These are phyloP conservation scores for Hericium rajendrae DNA, from an alignment of 768 basidiomycete genomes.

Conservation along the genomic window DNA sequence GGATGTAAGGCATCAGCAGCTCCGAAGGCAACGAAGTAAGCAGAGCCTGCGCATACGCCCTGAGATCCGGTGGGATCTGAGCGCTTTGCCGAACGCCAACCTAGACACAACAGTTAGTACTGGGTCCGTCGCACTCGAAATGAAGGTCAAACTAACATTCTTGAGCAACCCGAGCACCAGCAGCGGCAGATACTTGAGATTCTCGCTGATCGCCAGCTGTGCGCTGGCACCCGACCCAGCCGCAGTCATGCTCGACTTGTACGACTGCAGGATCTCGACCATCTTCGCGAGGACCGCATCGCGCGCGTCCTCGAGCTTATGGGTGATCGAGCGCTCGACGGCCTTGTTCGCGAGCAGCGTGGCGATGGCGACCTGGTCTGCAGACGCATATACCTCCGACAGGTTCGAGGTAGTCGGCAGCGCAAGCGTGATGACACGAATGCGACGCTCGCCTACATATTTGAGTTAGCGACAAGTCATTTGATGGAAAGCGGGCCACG, in stretches of 20 bases:
- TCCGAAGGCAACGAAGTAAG: slow-evolving; percentile 89
- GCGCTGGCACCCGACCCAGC: slow-evolving; percentile 90
- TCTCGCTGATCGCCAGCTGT: slow-evolving; percentile 86
- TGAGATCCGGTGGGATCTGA: slow-evolving; percentile 92
- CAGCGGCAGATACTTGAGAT: slow-evolving; percentile 90
- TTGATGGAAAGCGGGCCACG: neutral
- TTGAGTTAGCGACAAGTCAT: neutral
- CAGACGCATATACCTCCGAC: slow-evolving; percentile 84
- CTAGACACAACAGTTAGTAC: slow-evolving; percentile 27
- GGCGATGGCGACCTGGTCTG: slow-evolving; percentile 79
- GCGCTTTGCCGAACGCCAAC: slow-evolving; percentile 93
- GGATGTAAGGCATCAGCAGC: slow-evolving; percentile 84
- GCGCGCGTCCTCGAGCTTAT: slow-evolving; percentile 84
- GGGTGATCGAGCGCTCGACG: slow-evolving; percentile 76
- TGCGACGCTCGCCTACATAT: slow-evolving; percentile 54
- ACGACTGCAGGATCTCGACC: slow-evolving; percentile 75
- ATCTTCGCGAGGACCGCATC: slow-evolving; percentile 79
- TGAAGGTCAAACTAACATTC: slow-evolving; percentile 48
- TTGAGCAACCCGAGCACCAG: slow-evolving; percentile 86
- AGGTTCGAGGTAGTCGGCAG: slow-evolving; percentile 82
- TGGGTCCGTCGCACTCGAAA: neutral
- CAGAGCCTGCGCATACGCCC: slow-evolving; percentile 90
- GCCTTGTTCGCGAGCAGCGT: slow-evolving; percentile 88
- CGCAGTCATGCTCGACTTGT: slow-evolving; percentile 95
- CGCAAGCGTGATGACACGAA: slow-evolving; percentile 83